A percentile compares a stretch with the other conserved stretches of the same genome.
These are phyloP conservation scores for Solanum neorickii DNA, from an alignment of 257 asterid genomes.

Conservation along the genomic window DNA sequence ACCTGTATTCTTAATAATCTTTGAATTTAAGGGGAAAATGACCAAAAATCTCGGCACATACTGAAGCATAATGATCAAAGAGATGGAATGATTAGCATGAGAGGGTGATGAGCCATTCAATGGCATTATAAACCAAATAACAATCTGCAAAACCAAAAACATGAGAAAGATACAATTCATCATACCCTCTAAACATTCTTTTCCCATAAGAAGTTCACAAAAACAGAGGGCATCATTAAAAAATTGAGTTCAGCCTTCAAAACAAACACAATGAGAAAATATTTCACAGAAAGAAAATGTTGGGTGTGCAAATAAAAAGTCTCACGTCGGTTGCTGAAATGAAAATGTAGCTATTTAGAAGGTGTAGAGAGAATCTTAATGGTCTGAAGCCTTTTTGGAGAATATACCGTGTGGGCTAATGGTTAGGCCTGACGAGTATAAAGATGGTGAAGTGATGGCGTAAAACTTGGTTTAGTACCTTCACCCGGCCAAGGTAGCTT, in stretches of 20 bases:
- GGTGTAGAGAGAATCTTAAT: background rate
- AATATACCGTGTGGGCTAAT: background rate
- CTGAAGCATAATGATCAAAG: conserved; percentile 70
- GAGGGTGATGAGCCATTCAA: conserved; percentile 24
- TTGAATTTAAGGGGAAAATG: conserved; percentile 53
- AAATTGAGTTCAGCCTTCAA: background rate
- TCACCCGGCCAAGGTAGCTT: background rate
- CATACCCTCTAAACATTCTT: background rate
- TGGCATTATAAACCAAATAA: conserved; percentile 70
- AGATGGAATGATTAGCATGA: conserved; percentile 51
- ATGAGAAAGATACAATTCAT: background rate
- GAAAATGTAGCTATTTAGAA: background rate
- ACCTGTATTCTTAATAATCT: conserved; percentile 70
- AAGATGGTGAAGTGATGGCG: background rate
- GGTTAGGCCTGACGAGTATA: background rate
- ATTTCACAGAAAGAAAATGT: background rate
- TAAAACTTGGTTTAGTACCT: background rate
- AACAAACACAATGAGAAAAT: background rate
- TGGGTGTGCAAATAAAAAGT: background rate
- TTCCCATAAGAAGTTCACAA: background rate
- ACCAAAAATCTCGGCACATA: conserved; percentile 68
- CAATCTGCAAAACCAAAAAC: conserved; percentile 30
- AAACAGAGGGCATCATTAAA: background rate
- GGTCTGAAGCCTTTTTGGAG: background rate
- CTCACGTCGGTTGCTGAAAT: background rate